phyloP scores from a whole-genome alignment of 1,284 basidiomycete species.

The Naganishia cerealis region DNA sequence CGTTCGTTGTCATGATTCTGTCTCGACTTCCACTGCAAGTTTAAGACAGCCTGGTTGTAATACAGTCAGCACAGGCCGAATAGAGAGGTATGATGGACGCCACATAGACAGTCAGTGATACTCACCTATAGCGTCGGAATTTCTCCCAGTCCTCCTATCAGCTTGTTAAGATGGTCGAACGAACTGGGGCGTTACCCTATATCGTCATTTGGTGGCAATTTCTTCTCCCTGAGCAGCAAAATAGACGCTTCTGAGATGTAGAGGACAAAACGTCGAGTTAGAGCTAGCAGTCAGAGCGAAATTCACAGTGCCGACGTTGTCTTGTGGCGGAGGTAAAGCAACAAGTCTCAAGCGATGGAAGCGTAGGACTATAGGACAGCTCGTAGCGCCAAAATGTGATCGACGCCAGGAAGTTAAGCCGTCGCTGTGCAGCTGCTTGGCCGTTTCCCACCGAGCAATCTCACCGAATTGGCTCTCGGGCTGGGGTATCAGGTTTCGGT shows the following conservation, averaged over 20 bases:
- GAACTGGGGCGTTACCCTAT: not conserved
- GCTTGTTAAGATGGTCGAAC: not conserved
- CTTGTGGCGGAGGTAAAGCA: not conserved
- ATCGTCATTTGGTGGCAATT: not conserved
- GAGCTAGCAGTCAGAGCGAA: not conserved
- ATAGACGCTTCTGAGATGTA: not conserved
- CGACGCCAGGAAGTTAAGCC: not conserved
- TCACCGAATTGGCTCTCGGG: not conserved
- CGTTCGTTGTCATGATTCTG: conserved; percentile 19
- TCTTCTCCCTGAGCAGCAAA: not conserved
- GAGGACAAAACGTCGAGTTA: not conserved
- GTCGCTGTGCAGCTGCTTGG: not conserved
- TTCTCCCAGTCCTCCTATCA: not conserved
- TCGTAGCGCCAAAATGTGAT: conserved; percentile 1
- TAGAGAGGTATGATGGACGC: not conserved
- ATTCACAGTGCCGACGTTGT: not conserved
- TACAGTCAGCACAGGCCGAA: not conserved
- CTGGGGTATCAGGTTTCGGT: no score
- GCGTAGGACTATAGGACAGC: not conserved
- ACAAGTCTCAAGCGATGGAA: not conserved
- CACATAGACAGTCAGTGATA: not conserved
- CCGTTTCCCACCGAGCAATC: not conserved
- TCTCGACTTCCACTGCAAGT: not conserved
- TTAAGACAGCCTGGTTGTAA: not conserved
- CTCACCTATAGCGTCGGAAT: not conserved